These are phyloP conservation scores for Solanum virginianum DNA, from an alignment of 257 asterid genomes.

Conservation along the genomic window DNA sequence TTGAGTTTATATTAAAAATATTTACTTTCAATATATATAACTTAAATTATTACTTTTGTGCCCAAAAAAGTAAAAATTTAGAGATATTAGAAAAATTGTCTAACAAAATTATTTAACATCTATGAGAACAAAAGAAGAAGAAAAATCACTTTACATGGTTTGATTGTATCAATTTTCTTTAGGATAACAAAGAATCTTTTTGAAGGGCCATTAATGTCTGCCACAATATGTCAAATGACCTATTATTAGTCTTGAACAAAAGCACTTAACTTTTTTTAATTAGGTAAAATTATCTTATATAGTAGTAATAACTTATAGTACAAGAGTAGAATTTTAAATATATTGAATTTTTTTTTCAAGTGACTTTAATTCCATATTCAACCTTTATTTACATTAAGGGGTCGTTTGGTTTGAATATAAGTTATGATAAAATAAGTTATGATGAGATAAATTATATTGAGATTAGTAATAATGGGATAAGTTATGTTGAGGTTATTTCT, in stretches of 20 bases:
- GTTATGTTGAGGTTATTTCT: no score
- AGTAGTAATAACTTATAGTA: background rate
- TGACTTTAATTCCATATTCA: background rate
- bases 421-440: no score
- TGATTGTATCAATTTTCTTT: background rate
- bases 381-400: no score
- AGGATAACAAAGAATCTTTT: background rate
- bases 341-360: background rate
- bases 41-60: no score
- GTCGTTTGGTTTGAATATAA: no score
- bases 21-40: no score
- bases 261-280: background rate
- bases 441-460: no score
- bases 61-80: no score
- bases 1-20: no score
- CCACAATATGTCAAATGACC: background rate
- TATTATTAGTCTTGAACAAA: background rate
- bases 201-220: background rate
- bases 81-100: no score
- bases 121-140: background rate
- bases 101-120: background rate
- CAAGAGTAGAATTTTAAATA: background rate
- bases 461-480: no score
- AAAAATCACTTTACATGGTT: background rate
- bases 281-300: background rate